Percentiles rank a stretch among this genome's conserved stretches.
These are phyloP conservation scores for Ophiosphaerella herpotricha DNA, from an alignment of 2,329 filamentous ascomycete species.

Conservation along the genomic window DNA sequence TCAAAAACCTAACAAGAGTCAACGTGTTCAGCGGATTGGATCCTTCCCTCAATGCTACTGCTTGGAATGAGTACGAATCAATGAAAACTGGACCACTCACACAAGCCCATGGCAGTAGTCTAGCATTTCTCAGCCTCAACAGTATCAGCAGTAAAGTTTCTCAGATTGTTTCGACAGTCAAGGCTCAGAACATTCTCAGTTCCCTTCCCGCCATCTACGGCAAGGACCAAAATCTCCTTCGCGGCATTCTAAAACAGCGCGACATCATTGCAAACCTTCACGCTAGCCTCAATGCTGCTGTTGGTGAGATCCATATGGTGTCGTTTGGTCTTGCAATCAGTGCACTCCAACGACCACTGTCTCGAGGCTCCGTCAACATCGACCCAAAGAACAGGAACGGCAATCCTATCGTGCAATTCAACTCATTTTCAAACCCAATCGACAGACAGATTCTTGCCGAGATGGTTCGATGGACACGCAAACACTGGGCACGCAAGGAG, in stretches of 20 bases:
- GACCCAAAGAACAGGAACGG: conserved; percentile 40
- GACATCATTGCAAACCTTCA: conserved; percentile 29
- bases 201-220: conserved; percentile 25
- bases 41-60: conserved; percentile 29
- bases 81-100: conserved; percentile 35
- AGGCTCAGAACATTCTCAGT: conserved; percentile 17
- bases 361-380: conserved; percentile 46
- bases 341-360: conserved; percentile 28
- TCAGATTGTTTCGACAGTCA: conserved; percentile 22
- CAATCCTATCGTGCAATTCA: conserved; percentile 40
- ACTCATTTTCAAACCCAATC: conserved; percentile 42
- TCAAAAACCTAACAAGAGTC: conserved; percentile 24
- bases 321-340: conserved; percentile 29
- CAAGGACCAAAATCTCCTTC: conserved; percentile 16
- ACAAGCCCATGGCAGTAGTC: conserved; percentile 28
- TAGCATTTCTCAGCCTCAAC: conserved; percentile 25
- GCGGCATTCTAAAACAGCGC: conserved; percentile 29
- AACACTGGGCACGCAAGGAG: conserved; percentile 36
- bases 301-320: conserved; percentile 38
- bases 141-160: conserved; percentile 21
- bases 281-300: conserved; percentile 29
- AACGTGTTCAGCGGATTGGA: conserved; percentile 27
- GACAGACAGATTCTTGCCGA: conserved; percentile 43
- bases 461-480: conserved; percentile 42
- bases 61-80: conserved; percentile 31